Conservation (phyloP, 2,329 filamentous ascomycete species). For the Dissoconium aciculare region DNA sequence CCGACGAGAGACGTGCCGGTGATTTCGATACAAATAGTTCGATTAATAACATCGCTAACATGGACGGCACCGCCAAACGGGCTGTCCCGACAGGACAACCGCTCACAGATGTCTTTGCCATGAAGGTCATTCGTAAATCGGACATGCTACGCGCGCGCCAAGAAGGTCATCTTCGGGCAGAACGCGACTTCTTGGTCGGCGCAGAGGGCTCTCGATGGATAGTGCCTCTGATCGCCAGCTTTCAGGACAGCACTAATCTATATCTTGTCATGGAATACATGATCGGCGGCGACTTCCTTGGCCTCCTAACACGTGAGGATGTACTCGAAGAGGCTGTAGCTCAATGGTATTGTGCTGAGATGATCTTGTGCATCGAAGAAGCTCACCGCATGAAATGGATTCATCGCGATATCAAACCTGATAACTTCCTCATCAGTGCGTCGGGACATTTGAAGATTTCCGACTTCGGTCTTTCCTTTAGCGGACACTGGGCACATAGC, state of each 20-base stretch:
- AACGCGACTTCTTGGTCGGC: constrained; percentile 79
- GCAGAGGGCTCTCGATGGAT: constrained; percentile 85
- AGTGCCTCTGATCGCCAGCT: constrained; percentile 73
- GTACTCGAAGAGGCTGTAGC: constrained; percentile 64
- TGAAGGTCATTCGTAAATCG: constrained; percentile 94
- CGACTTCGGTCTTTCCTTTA: constrained; percentile 89
- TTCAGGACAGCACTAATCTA: constrained; percentile 69
- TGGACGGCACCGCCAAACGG: constrained; percentile 16
- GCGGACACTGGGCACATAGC: constrained; percentile 89
- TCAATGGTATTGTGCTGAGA: constrained; percentile 83
- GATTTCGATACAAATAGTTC: constrained; percentile 3
- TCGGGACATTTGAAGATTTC: constrained; percentile 89
- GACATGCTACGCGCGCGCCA: constrained; percentile 84
- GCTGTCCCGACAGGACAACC: constrained; percentile 17
- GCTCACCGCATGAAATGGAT: constrained; percentile 80
- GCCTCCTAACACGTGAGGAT: constrained; percentile 71
- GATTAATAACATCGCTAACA: constrained; percentile 10
- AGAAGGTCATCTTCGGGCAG: constrained; percentile 80
- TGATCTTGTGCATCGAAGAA: constrained; percentile 90
- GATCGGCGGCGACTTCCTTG: constrained; percentile 89
- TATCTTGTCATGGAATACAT: constrained; percentile 98
- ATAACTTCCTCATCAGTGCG: constrained; percentile 85
- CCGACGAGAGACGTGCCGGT: neutral
- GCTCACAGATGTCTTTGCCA: constrained; percentile 60
- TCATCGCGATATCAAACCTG: constrained; percentile 89